These are phyloP conservation scores for Acrocalymma vagum DNA, from an alignment of 2,329 filamentous ascomycete species.

Conservation along the genomic window DNA sequence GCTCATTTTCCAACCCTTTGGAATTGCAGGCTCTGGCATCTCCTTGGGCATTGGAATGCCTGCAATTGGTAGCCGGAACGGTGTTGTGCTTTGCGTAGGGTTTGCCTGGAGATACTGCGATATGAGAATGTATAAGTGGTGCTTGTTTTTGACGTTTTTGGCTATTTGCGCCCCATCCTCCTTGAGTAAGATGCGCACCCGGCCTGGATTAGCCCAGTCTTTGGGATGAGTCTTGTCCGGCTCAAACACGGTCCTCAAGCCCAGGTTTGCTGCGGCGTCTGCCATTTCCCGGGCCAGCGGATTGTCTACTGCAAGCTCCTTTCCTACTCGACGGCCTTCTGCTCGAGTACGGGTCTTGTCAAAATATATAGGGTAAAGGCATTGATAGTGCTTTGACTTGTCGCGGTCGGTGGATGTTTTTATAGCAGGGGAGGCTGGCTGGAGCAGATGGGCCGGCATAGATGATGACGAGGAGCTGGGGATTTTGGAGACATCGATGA, in stretches of 20 bases:
- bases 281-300: constrained; percentile 91
- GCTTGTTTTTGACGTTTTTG: constrained; percentile 73
- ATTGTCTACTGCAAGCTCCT: constrained; percentile 77
- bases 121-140: constrained; percentile 86
- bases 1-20: constrained; percentile 90
- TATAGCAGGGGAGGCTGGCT: constrained; percentile 49
- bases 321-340: constrained; percentile 81
- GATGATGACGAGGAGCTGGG: constrained; percentile 32
- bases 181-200: constrained; percentile 81
- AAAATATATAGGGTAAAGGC: constrained; percentile 96
- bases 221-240: constrained; percentile 92
- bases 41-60: constrained; percentile 74
- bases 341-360: constrained; percentile 77
- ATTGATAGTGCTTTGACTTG: constrained; percentile 79
- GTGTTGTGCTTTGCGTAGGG: constrained; percentile 77
- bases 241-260: constrained; percentile 81
- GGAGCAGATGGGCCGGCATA: constrained; percentile 42
- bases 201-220: constrained; percentile 96
- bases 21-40: constrained; percentile 72
- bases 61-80: constrained; percentile 75
- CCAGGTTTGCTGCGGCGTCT: constrained; percentile 72
- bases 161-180: constrained; percentile 63
- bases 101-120: constrained; percentile 78
- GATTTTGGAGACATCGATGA: constrained; percentile 50
- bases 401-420: constrained; percentile 56